These are phyloP conservation scores for Diaporthe helianthi DNA, from an alignment of 2,329 filamentous ascomycete species.

Conservation along the genomic window DNA sequence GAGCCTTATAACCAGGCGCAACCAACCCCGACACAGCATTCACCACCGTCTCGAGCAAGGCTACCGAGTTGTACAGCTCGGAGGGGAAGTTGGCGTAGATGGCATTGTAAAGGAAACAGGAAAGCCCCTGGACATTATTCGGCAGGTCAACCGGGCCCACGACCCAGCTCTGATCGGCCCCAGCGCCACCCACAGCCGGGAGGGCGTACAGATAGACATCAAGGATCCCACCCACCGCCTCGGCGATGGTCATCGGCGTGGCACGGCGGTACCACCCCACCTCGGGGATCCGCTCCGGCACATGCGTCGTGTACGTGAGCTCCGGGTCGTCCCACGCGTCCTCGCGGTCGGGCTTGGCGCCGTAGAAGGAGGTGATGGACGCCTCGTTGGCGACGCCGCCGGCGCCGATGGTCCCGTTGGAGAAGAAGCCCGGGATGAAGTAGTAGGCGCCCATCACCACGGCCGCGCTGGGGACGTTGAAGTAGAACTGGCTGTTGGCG, in stretches of 20 bases:
- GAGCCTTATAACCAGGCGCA: constrained; percentile 32
- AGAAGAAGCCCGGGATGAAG: constrained; percentile 35
- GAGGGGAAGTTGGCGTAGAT: constrained; percentile 35
- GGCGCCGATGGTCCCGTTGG: constrained; percentile 34
- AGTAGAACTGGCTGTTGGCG: constrained; percentile 35
- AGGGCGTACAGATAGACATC: constrained; percentile 34
- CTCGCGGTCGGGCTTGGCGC: constrained; percentile 30
- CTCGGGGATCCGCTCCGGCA: constrained; percentile 34
- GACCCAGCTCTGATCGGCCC: constrained; percentile 32
- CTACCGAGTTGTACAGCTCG: constrained; percentile 30
- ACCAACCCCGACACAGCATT: constrained; percentile 28
- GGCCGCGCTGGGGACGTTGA: constrained; percentile 34
- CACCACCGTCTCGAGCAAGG: constrained; percentile 23
- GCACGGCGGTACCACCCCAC: constrained; percentile 33
- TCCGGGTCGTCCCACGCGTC: constrained; percentile 30
- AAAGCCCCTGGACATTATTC: constrained; percentile 31
- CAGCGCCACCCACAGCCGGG: constrained; percentile 31
- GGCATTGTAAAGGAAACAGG: constrained; percentile 36
- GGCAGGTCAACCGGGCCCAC: constrained; percentile 31
- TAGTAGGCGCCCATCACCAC: constrained; percentile 35
- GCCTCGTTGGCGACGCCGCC: constrained; percentile 36
- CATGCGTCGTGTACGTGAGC: constrained; percentile 33
- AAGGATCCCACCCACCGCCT: constrained; percentile 31
- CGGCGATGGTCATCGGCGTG: constrained; percentile 33
- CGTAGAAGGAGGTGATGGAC: constrained; percentile 36